phyloP scores from a whole-genome alignment of 2,329 filamentous ascomycete species.

The Hypomyces perniciosus region DNA sequence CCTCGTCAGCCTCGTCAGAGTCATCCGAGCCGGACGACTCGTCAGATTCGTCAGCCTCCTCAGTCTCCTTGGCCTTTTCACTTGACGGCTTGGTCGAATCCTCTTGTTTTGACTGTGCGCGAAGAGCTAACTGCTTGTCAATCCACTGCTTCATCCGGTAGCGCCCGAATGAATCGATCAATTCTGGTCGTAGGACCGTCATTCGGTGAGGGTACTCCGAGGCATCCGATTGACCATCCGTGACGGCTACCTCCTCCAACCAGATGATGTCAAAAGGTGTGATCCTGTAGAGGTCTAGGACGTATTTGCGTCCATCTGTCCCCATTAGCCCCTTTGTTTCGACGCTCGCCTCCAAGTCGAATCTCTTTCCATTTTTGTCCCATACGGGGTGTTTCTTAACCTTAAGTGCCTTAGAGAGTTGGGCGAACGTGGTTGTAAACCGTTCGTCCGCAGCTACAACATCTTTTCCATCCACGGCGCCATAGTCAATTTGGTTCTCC shows the following conservation, averaged over 20 bases:
- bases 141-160: constrained; percentile 86
- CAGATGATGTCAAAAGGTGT: constrained; percentile 87
- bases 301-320: constrained; percentile 93
- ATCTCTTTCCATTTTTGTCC: constrained; percentile 90
- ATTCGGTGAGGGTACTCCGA: constrained; percentile 85
- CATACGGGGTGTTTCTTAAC: constrained; percentile 95
- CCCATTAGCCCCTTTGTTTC: constrained; percentile 98
- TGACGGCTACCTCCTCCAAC: constrained; percentile 67
- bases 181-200: constrained; percentile 85
- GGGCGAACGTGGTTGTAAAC: constrained; percentile 78
- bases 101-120: constrained; percentile 33
- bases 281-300: constrained; percentile 92
- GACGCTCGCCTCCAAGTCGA: constrained; percentile 90
- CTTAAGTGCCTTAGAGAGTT: constrained; percentile 82
- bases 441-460: constrained; percentile 84
- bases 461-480: constrained; percentile 95
- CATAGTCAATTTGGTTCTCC: constrained; percentile 98
- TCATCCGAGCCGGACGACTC: constrained; percentile 14
- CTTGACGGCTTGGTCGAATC: constrained; percentile 28
- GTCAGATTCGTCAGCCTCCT: constrained; percentile 31
- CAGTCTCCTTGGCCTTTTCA: constrained; percentile 20
- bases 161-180: constrained; percentile 81
- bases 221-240: constrained; percentile 35
- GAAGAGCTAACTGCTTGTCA: constrained; percentile 66
- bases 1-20: constrained; percentile 9